Conservation (phyloP, 1,284 basidiomycete species). For the Malassezia psittaci region DNA sequence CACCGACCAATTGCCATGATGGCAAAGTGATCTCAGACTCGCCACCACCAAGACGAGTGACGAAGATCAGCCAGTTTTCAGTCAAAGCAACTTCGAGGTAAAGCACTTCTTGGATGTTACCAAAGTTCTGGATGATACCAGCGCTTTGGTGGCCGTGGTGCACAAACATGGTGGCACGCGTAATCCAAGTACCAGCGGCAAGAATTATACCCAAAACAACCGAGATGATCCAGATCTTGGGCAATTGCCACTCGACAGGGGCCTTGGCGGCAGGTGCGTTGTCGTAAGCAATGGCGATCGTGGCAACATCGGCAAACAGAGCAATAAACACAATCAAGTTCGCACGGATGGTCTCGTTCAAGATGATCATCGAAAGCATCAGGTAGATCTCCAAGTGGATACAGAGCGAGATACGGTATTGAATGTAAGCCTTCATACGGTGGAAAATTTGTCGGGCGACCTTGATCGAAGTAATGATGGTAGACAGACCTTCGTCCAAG, state of each 20-base stretch:
- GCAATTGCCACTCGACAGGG: constrained; percentile 57
- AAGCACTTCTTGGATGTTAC: constrained; percentile 53
- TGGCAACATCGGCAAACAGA: constrained; percentile 54
- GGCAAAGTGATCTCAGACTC: constrained; percentile 50
- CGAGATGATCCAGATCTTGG: constrained; percentile 56
- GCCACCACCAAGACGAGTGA: constrained; percentile 49
- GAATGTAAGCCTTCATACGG: constrained; percentile 54
- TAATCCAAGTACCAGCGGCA: constrained; percentile 54
- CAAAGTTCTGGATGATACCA: constrained; percentile 55
- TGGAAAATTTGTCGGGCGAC: constrained; percentile 57
- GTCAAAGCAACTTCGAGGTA: constrained; percentile 57
- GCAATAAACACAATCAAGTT: constrained; percentile 56
- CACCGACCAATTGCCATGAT: constrained; percentile 53
- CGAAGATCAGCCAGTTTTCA: constrained; percentile 55
- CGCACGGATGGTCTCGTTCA: constrained; percentile 55
- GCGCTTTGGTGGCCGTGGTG: constrained; percentile 32
- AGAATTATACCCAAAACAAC: constrained; percentile 51
- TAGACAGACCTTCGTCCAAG: constrained; percentile 52
- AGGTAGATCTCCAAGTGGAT: constrained; percentile 56
- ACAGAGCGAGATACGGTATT: constrained; percentile 51
- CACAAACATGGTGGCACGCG: constrained; percentile 54
- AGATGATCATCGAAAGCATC: constrained; percentile 52
- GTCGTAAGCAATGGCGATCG: constrained; percentile 54
- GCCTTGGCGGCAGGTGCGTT: constrained; percentile 52
- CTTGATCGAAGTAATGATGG: constrained; percentile 56